Evolutionary conservation across 257 asterid species (phyloP).

Genomic region (Plantago major): DNA sequence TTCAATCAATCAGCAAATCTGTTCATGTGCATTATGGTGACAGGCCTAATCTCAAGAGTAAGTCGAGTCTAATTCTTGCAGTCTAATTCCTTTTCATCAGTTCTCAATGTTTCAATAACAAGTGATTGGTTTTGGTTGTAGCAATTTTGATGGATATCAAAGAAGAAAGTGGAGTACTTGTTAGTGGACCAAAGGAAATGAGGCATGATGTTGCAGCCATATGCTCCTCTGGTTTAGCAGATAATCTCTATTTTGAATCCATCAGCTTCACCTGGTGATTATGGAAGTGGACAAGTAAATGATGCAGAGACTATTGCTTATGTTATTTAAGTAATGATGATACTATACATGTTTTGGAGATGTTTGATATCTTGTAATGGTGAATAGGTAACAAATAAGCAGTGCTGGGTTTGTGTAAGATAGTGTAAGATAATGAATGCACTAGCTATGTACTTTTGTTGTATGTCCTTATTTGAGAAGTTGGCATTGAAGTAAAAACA

Average conservation of each 20-base stretch:
- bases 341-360: constrained; percentile 17
- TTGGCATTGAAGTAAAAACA: neutral
- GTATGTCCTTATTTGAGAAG: neutral
- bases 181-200: constrained; percentile 80
- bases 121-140: constrained; percentile 17
- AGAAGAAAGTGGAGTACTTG: constrained; percentile 72
- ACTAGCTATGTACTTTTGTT: constrained; percentile 12
- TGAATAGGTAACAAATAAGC: constrained; percentile 18
- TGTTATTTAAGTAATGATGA: neutral
- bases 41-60: constrained; percentile 82
- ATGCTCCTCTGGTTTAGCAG: constrained; percentile 58
- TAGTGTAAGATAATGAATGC: constrained; percentile 20
- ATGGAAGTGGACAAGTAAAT: constrained; percentile 4
- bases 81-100: neutral
- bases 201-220: constrained; percentile 81
- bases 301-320: constrained; percentile 7
- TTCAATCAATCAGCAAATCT: constrained; percentile 44
- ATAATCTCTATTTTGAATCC: constrained; percentile 69
- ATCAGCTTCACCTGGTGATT: constrained; percentile 90
- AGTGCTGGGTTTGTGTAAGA: constrained; percentile 20
- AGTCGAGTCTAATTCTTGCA: constrained; percentile 19
- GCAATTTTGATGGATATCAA: constrained; percentile 56
- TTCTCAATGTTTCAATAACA: neutral
- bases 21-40: constrained; percentile 63
- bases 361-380: constrained; percentile 7